Conservation (phyloP, 176 grass and related monocot species). For the Musa acuminata region DNA sequence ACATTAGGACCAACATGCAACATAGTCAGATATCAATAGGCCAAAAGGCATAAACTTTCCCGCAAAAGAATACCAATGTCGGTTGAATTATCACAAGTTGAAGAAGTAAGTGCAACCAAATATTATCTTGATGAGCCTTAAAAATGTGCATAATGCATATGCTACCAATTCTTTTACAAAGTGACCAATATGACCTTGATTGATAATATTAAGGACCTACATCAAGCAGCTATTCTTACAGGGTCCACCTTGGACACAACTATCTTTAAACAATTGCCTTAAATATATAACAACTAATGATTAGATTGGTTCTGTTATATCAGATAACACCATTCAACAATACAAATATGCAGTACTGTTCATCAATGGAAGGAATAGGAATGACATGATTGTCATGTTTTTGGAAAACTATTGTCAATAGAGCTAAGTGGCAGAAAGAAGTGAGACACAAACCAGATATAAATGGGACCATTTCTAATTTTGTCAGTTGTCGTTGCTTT, state of each 20-base stretch:
- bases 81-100: not conserved
- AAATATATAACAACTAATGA: not conserved
- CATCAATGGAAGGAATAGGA: not conserved
- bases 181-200: not conserved
- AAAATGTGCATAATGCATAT: not conserved
- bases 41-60: not conserved
- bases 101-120: not conserved
- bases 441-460: too few species aligned
- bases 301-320: not conserved
- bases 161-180: not conserved
- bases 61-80: not conserved
- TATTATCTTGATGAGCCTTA: not conserved
- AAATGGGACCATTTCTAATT: too few species aligned
- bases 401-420: not conserved
- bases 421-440: not conserved
- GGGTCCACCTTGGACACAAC: not conserved
- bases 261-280: too few species aligned
- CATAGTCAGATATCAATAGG: too few species aligned
- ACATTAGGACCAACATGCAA: too few species aligned
- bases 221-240: not conserved
- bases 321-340: not conserved
- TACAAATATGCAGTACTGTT: not conserved
- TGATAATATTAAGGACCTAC: not conserved
- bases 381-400: not conserved
- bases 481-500: too few species aligned